These are phyloP conservation scores for Ceriops tagal DNA, from an alignment of 345 rosid species.

Conservation along the genomic window DNA sequence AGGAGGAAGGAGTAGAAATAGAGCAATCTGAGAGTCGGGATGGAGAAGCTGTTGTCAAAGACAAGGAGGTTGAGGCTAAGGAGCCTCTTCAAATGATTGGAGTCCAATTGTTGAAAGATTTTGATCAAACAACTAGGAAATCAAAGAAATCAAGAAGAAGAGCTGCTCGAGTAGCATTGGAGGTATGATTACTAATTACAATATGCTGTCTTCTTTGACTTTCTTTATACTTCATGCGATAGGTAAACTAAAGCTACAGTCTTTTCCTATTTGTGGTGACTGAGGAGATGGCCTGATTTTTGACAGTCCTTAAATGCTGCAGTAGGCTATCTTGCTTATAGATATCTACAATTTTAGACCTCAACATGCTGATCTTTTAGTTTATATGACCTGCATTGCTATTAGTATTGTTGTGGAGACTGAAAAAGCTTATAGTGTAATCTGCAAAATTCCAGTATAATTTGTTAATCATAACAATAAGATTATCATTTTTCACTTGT, in stretches of 20 bases:
- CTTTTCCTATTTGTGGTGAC: too few species aligned
- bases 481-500: slow-evolving; percentile 9
- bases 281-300: too few species aligned
- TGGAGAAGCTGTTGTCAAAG: slow-evolving; percentile 54
- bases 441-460: not conserved
- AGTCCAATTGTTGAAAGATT: slow-evolving; percentile 83
- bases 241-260: too few species aligned
- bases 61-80: slow-evolving; percentile 76
- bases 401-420: not conserved
- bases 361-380: not conserved
- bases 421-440: not conserved
- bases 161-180: slow-evolving; percentile 51
- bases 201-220: too few species aligned
- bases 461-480: not conserved
- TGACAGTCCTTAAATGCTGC: too few species aligned
- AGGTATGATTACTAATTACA: slow-evolving; percentile 37
- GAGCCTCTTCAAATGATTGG: slow-evolving; percentile 92
- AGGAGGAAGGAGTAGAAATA: slow-evolving; percentile 36
- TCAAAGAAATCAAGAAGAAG: slow-evolving; percentile 67
- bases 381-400: not conserved
- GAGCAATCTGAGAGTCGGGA: slow-evolving; percentile 63
- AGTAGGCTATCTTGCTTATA: not conserved
- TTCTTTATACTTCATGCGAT: too few species aligned
- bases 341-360: not conserved
- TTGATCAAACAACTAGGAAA: slow-evolving; percentile 44